These are phyloP conservation scores for Prunus fruticosa DNA, from an alignment of 306 rosid genomes.

Conservation along the genomic window DNA sequence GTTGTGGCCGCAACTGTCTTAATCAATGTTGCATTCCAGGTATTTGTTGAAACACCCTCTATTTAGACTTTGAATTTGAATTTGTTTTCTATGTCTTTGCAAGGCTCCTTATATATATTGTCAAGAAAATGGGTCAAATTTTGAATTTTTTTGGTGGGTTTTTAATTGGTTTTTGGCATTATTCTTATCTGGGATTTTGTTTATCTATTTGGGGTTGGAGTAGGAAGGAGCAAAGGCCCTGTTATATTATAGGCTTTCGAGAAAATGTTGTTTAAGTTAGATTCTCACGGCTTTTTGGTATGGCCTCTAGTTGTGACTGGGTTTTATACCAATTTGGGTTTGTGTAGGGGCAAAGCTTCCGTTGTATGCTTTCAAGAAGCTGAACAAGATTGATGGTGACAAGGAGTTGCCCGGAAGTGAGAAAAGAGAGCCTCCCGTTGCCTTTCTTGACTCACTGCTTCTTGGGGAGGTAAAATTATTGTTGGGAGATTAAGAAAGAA, in stretches of 20 bases:
- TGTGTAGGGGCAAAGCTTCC: slow-evolving; percentile 81
- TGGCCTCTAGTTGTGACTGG: slow-evolving; percentile 2
- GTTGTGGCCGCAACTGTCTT: slow-evolving; percentile 84
- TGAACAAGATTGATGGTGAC: slow-evolving; percentile 26
- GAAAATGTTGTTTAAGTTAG: neutral
- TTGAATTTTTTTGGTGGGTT: neutral
- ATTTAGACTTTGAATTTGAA: neutral
- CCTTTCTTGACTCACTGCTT: slow-evolving; percentile 79
- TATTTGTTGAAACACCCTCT: slow-evolving; percentile 14
- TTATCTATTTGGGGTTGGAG: neutral
- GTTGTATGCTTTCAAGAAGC: slow-evolving; percentile 70
- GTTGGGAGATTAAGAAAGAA: slow-evolving; percentile 14
- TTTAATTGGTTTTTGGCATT: neutral
- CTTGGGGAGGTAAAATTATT: slow-evolving; percentile 67
- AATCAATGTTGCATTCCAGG: slow-evolving; percentile 81
- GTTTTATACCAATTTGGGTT: slow-evolving; percentile 5
- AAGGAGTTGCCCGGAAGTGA: slow-evolving; percentile 30
- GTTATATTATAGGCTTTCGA: neutral
- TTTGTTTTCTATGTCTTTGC: neutral
- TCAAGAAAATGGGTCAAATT: neutral
- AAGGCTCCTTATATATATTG: neutral
- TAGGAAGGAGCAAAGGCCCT: neutral
- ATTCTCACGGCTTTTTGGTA: neutral
- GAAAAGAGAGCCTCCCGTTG: slow-evolving; percentile 57
- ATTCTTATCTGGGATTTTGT: neutral